These are phyloP conservation scores for Ophiocordyceps robertsii DNA, from an alignment of 2,329 filamentous ascomycete species.

Conservation along the genomic window DNA sequence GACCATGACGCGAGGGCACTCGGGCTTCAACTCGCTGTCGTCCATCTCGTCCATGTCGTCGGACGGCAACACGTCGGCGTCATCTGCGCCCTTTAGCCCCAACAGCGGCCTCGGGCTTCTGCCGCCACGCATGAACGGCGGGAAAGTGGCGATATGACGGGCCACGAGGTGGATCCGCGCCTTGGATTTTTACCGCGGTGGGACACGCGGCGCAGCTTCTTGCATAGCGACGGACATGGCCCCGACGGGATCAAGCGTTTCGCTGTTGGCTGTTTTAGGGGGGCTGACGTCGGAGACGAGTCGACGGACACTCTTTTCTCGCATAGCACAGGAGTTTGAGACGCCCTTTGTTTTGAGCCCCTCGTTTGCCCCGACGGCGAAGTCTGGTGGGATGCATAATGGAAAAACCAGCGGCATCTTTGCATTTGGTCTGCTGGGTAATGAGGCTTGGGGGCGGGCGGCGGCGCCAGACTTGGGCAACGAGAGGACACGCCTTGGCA, in stretches of 20 bases:
- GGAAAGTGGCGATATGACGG: constrained; percentile 21
- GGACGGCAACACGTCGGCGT: constrained; percentile 19
- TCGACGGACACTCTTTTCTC: constrained; percentile 1
- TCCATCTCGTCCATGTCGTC: constrained; percentile 28
- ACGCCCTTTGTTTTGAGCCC: background rate
- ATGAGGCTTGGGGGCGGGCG: no score
- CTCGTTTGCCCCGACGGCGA: background rate
- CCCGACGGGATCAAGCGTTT: no score
- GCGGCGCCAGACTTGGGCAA: no score
- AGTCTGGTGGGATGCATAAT: background rate
- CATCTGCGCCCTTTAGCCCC: constrained; percentile 16
- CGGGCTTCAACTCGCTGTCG: constrained; percentile 23
- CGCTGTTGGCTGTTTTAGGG: no score
- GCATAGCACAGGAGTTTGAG: constrained; percentile 11
- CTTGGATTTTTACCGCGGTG: background rate
- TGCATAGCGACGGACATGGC: constrained; percentile 1
- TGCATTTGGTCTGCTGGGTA: background rate
- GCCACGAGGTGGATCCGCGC: constrained; percentile 1
- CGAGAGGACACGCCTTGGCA: background rate
- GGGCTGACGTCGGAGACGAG: background rate
- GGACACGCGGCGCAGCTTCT: background rate
- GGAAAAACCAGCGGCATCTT: background rate
- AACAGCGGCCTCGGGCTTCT: constrained; percentile 17
- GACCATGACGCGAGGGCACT: constrained; percentile 28
- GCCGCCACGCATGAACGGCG: constrained; percentile 22